Percentiles rank a stretch among this genome's conserved stretches.
phyloP scores from a whole-genome alignment of 2,329 filamentous ascomycete genomes.

The Aureobasidium sp. region DNA sequence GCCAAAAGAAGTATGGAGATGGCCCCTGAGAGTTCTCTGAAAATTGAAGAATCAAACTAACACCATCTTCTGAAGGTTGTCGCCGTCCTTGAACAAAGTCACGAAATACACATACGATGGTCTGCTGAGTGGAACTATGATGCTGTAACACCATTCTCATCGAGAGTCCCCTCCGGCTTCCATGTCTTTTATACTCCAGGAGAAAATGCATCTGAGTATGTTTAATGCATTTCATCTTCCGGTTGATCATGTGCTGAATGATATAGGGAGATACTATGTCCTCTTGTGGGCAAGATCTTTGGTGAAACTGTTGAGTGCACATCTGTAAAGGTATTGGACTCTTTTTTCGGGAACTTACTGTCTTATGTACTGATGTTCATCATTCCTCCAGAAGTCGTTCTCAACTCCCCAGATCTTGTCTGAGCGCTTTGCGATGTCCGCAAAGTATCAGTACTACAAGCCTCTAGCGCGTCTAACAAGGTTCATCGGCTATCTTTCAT shows the following conservation, averaged over 20 bases:
- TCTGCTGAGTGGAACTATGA: conserved; percentile 52
- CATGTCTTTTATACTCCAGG: conserved; percentile 70
- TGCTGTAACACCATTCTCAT: conserved; percentile 62
- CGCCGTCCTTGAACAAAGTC: conserved; percentile 54
- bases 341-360: neutral
- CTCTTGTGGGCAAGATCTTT: conserved; percentile 52
- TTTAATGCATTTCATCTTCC: conserved; percentile 2
- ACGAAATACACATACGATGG: conserved; percentile 77
- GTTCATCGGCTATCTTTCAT: conserved; percentile 4
- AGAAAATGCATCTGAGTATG: conserved; percentile 32
- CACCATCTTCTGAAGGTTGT: conserved; percentile 44
- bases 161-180: conserved; percentile 70
- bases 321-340: conserved; percentile 37
- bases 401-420: conserved; percentile 43
- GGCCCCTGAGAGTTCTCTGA: neutral
- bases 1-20: conserved; percentile 50
- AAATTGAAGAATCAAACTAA: neutral
- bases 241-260: conserved; percentile 7
- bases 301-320: conserved; percentile 50
- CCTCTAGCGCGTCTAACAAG: conserved; percentile 42
- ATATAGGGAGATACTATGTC: conserved; percentile 48
- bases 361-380: neutral
- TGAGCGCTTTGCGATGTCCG: conserved; percentile 54
- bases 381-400: conserved; percentile 20
- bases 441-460: conserved; percentile 65